Conservation (phyloP, 371 early-diverging fungal genomes). For the Mucor circinelloides region DNA sequence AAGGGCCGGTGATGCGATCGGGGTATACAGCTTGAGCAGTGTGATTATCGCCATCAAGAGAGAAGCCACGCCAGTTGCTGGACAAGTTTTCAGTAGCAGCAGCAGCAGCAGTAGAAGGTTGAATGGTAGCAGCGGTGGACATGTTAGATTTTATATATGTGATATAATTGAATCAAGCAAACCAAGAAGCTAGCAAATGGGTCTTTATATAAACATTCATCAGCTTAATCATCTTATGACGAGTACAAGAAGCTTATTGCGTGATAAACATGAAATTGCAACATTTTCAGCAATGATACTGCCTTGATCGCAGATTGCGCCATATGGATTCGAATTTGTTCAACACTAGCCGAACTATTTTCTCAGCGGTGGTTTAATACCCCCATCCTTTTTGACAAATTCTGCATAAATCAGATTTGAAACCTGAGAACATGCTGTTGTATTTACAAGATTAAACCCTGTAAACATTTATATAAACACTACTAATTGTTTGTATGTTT, state of each 20-base stretch:
- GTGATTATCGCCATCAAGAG: constrained; percentile 13
- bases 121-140: constrained; percentile 3
- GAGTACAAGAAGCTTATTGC: constrained; percentile 4
- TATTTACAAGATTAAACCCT: background rate
- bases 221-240: background rate
- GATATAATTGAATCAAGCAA: background rate
- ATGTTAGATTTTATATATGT: background rate
- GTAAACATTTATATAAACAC: background rate
- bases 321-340: background rate
- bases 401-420: background rate
- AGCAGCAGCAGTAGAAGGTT: background rate
- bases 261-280: constrained; percentile 11
- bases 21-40: constrained; percentile 28
- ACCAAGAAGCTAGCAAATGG: background rate
- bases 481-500: background rate
- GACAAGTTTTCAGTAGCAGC: background rate
- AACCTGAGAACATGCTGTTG: background rate
- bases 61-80: constrained; percentile 16
- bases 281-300: background rate
- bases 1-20: constrained; percentile 39
- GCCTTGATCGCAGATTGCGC: constrained; percentile 2
- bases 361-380: background rate
- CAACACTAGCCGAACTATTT: background rate
- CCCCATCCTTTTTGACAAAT: background rate
- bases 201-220: background rate